Evolutionary conservation across 805 yeast genomes (phyloP).

Genomic region (Candida orba): DNA sequence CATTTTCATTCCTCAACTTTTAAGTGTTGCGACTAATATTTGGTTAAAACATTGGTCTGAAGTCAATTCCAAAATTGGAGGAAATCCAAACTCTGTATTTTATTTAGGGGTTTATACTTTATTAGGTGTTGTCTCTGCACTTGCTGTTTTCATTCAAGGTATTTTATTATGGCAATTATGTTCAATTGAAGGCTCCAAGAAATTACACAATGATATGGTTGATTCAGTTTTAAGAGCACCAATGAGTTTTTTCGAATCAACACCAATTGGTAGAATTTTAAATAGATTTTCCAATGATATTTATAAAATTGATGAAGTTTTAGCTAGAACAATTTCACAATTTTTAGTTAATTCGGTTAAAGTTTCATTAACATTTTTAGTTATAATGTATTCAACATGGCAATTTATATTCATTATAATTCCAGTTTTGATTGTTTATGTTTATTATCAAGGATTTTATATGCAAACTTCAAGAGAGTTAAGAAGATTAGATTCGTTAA

Average conservation of each 20-base stretch:
- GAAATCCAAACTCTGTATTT: conserved; percentile 62
- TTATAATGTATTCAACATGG: conserved; percentile 86
- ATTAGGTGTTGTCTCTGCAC: conserved; percentile 64
- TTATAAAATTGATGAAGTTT: conserved; percentile 76
- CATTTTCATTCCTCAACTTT: conserved; percentile 49
- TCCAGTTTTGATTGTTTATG: conserved; percentile 62
- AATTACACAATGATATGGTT: conserved; percentile 72
- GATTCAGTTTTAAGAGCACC: conserved; percentile 75
- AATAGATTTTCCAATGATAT: conserved; percentile 90
- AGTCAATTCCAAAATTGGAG: conserved; percentile 59
- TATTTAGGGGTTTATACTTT: conserved; percentile 72
- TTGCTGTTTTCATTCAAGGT: conserved; percentile 55
- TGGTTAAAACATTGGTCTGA: conserved; percentile 99
- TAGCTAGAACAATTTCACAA: conserved; percentile 64
- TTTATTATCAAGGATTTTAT: conserved; percentile 70
- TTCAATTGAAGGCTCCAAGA: conserved; percentile 74
- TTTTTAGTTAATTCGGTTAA: conserved; percentile 55
- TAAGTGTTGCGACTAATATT: conserved; percentile 64
- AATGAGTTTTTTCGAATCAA: conserved; percentile 92
- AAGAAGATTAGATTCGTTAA: conserved; percentile 74
- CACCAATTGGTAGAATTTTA: conserved; percentile 88
- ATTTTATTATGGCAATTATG: conserved; percentile 72
- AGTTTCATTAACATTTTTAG: conserved; percentile 68
- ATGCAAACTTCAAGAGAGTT: conserved; percentile 73
- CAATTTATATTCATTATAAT: conserved; percentile 63